Conservation (phyloP, 495 filamentous ascomycete species). For the Podospora fimiseda region DNA sequence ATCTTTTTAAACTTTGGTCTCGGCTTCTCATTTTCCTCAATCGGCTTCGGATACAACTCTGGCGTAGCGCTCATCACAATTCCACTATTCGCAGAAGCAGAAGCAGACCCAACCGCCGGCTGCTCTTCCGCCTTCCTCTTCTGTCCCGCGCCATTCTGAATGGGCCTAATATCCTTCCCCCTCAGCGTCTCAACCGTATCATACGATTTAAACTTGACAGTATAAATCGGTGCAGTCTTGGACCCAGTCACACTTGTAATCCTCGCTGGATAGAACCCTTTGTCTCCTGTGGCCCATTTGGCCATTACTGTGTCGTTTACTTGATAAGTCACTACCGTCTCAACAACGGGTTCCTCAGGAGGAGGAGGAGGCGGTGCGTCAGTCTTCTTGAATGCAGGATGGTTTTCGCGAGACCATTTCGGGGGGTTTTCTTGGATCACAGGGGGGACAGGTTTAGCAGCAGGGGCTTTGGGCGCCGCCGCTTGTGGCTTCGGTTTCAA, state of each 20-base stretch:
- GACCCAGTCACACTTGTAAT: slow-evolving; percentile 93
- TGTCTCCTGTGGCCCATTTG: slow-evolving; percentile 85
- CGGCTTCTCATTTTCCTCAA: slow-evolving; percentile 37
- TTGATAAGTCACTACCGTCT: slow-evolving; percentile 63
- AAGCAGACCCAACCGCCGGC: slow-evolving; percentile 35
- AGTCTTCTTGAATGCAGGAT: slow-evolving; percentile 59
- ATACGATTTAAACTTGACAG: slow-evolving; percentile 90
- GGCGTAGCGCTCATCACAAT: slow-evolving; percentile 80
- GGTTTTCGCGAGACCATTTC: slow-evolving; percentile 69
- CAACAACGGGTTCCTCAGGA: slow-evolving; percentile 39
- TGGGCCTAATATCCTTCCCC: slow-evolving; percentile 75
- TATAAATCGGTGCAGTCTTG: slow-evolving; percentile 78
- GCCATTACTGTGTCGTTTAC: slow-evolving; percentile 89
- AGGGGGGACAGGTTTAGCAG: slow-evolving; percentile 25
- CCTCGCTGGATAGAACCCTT: slow-evolving; percentile 82
- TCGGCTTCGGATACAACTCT: slow-evolving; percentile 71
- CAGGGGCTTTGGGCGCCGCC: not conserved
- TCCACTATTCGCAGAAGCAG: slow-evolving; percentile 37
- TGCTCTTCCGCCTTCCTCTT: slow-evolving; percentile 95
- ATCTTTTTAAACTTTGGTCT: slow-evolving; percentile 60
- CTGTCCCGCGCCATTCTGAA: slow-evolving; percentile 54
- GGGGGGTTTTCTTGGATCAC: slow-evolving; percentile 37
- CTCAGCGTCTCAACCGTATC: slow-evolving; percentile 78
- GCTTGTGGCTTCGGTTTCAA: slow-evolving; percentile 49
- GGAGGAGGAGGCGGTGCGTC: slow-evolving; percentile 18